Percentiles rank a stretch among this genome's conserved stretches.
These are phyloP conservation scores for Neoboletus subvelutipes DNA, from an alignment of 768 basidiomycete genomes.

Conservation along the genomic window DNA sequence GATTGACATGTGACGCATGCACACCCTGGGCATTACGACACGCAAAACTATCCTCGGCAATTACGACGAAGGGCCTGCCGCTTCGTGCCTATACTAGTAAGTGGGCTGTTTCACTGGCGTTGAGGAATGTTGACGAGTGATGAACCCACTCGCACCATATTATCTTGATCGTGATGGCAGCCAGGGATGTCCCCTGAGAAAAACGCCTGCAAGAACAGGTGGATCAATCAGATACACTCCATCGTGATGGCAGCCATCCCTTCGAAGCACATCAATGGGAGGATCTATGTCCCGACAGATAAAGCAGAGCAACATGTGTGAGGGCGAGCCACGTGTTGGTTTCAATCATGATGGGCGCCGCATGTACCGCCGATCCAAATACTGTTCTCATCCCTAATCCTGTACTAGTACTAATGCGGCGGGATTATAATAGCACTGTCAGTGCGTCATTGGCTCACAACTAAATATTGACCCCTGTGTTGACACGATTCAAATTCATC, in stretches of 20 bases:
- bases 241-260: too few species aligned
- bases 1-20: not conserved
- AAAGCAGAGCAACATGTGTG: not conserved
- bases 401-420: not conserved
- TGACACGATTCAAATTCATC: not conserved
- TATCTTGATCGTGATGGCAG: too few species aligned
- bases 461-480: not conserved
- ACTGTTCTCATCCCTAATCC: not conserved
- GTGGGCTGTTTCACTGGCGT: too few species aligned
- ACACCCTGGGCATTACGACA: not conserved
- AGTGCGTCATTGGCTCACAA: not conserved
- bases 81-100: too few species aligned
- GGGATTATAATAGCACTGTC: not conserved
- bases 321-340: not conserved
- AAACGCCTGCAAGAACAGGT: too few species aligned
- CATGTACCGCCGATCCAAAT: not conserved
- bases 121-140: too few species aligned
- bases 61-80: too few species aligned
- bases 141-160: too few species aligned
- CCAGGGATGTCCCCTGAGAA: too few species aligned
- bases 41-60: not conserved
- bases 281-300: too few species aligned
- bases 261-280: too few species aligned
- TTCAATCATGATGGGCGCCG: not conserved
- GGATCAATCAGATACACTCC: too few species aligned